Conservation (phyloP, 1,284 basidiomycete genomes). For the Tetrapyrgos nigripes region DNA sequence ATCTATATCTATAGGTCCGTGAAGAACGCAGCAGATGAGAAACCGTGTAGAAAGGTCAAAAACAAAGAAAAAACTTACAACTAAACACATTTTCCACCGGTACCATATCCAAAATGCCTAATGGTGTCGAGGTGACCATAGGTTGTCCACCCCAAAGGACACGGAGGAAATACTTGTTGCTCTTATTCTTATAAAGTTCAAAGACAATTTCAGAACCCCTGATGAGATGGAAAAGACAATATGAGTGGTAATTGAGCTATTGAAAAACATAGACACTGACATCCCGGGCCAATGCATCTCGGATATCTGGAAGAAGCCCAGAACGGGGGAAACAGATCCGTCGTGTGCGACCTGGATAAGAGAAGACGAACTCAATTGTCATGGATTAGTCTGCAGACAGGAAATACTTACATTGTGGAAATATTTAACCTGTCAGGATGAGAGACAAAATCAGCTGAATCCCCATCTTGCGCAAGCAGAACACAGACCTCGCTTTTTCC, state of each 20-base stretch:
- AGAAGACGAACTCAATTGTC: background rate
- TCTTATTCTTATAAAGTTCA: constrained; percentile 44
- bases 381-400: background rate
- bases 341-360: constrained; percentile 48
- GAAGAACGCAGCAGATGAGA: background rate
- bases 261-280: constrained; percentile 26
- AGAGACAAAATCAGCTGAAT: background rate
- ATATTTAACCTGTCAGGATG: constrained; percentile 50
- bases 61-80: constrained; percentile 35
- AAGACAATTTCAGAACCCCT: constrained; percentile 52
- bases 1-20: constrained; percentile 45
- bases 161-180: constrained; percentile 40
- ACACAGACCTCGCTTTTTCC: constrained; percentile 36
- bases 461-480: background rate
- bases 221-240: background rate
- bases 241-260: background rate
- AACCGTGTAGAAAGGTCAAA: background rate
- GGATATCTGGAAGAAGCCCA: constrained; percentile 51
- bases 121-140: constrained; percentile 49
- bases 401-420: constrained; percentile 43
- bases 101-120: constrained; percentile 51
- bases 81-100: constrained; percentile 45
- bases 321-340: constrained; percentile 49
- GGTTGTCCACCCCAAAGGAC: constrained; percentile 55
- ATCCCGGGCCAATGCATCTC: constrained; percentile 59